Evolutionary conservation across 495 filamentous ascomycete genomes (phyloP), one percentile per base, ranked within the genome.

Genomic region (Neurospora cerealis): DNA sequence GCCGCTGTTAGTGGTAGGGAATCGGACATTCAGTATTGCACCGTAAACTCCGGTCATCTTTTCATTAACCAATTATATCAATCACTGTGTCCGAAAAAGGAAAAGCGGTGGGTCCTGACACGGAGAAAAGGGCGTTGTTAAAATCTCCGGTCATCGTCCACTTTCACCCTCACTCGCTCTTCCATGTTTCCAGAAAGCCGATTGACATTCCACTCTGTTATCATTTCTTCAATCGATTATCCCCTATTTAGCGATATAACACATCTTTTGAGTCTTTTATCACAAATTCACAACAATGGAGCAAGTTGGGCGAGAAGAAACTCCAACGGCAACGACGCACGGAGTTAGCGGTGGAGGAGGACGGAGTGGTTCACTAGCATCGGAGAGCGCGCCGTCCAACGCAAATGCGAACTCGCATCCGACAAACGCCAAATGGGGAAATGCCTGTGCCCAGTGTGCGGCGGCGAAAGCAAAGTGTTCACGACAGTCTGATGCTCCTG

Each of bases 391-490:
- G 54, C 54, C 54, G 15, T 66, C 54, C 15, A 34, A 66, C 54
- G 9, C 54, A 15, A 34, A 62, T 62, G 54, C 54, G 54, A 62
- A 34, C 54, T 34, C 28, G 54, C 24, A 66, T 36, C 54, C 54
- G 28, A 34, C 54, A 66, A 66, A 66, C 54, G 54, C 54, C 54
- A 38, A 48, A 70, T 72, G 70, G 70, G 70, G 70, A 34, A 72
- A 41, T 41, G 70, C 70, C 9, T 72, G 70, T 24, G 37, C 70
- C 32, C 70, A 72, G 70, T 72, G 70, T 72, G 70, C 70, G 15
- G 37, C 32, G 4, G 70, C 70, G 7, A 72, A 72, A 21, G 70
- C 70, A 72, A 72, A 72, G 17, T 72, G 70, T 32, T 62, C 24
- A 10, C 39, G 70, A 36, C 70, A 54, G 1, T 28, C 70, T 15